Evolutionary conservation across 495 filamentous ascomycete species (phyloP), one percentile per base, ranked within the genome.

Genomic region (Annulohypoxylon maeteangense): DNA sequence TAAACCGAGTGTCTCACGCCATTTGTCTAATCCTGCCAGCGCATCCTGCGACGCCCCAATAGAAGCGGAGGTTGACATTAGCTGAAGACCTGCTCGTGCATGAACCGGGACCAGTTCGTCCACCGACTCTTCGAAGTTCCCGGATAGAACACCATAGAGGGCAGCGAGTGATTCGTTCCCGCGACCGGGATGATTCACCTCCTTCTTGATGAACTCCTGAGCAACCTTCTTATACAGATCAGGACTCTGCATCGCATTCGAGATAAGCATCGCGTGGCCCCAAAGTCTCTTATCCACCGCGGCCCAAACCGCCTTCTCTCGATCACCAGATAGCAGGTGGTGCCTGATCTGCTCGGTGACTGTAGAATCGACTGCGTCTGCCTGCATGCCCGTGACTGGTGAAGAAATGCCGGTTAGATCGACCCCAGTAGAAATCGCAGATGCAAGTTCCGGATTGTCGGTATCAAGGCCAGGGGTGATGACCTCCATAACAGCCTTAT

Each of bases 51-150:
- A 85, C 20, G 87, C 74, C 2, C 87, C 90, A 53, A 85, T 80
- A 23, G 86, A 82, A 66, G 88, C 82, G 27, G 87, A 83, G 56
- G 89, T 91, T 73, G 89, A 93, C 66, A 96, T 85, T 83, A 99
- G 91, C 76, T 95, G 93, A 65, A 98, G 87, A 4, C 96, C 96
- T 50, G 94, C 92, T 32, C 96, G 87, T 42, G 95, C 96, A 61
- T 94, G 95, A 22, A 91, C 90, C 8, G 95, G 95, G n/a, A 99
- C 95, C 50, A 99, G 88, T 74, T 98, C 94, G 77, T 99, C 95
- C 31, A 98, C 88, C 67, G 93, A 95, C 69, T 98, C 96, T 62
- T 98, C 95, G 65, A 90, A 88, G 73, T 97, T 98, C 0, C 95
- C 94, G 29, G 94, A 94, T 65, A 99, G 92, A 5, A 97, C 90